These are phyloP conservation scores for Geotrichum siamense DNA, from an alignment of 1,139 yeast genomes.

Conservation along the genomic window DNA sequence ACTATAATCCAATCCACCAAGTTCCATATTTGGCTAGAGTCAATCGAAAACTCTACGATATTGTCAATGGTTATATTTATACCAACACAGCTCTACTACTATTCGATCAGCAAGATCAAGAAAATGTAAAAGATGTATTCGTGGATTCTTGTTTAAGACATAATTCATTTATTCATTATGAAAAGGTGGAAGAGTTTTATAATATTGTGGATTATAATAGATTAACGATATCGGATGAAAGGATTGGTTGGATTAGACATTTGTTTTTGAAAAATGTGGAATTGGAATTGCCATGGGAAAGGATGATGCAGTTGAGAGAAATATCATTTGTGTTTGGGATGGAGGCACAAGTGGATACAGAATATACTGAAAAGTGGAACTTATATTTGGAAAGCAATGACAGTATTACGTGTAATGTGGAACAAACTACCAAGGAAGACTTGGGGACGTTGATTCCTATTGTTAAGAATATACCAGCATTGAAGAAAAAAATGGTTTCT, in stretches of 20 bases:
- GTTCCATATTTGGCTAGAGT: background rate
- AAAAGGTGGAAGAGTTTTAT: background rate
- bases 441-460: background rate
- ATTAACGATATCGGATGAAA: background rate
- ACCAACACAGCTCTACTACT: constrained; percentile 2
- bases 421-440: background rate
- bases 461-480: background rate
- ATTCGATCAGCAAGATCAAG: background rate
- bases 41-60: background rate
- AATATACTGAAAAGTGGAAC: background rate
- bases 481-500: background rate
- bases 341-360: background rate
- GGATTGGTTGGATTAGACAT: constrained; percentile 2
- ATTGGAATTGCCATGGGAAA: background rate
- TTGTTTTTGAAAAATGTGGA: background rate
- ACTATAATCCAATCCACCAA: background rate
- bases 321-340: background rate
- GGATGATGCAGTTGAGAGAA: background rate
- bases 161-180: constrained; percentile 3
- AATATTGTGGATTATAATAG: background rate
- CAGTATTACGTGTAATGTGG: background rate
- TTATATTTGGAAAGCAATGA: background rate
- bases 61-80: background rate
- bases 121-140: background rate
- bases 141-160: background rate